These are phyloP conservation scores for Backusella tuberculispora DNA, from an alignment of 192 early-diverging fungal genomes.

Conservation along the genomic window DNA sequence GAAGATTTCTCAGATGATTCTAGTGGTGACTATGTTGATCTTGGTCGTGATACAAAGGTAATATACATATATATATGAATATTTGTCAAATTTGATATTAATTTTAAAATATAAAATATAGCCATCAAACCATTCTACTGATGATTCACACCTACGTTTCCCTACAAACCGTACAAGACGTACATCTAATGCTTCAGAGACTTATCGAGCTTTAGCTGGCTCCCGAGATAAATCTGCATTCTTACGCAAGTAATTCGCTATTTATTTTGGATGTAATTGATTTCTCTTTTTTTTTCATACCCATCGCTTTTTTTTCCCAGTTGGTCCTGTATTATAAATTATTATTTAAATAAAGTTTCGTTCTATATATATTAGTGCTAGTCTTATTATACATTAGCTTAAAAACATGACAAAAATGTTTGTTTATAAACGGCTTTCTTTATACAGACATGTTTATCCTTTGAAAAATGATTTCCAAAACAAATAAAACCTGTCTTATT, in stretches of 20 bases:
- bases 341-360: background rate
- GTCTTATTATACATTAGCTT: no score
- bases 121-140: background rate
- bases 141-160: background rate
- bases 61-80: background rate
- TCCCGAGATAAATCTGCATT: background rate
- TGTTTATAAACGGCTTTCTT: no score
- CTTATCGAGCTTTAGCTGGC: background rate
- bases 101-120: background rate
- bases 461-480: no score
- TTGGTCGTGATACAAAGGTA: constrained; percentile 11
- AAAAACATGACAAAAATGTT: no score
- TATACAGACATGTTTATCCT: no score
- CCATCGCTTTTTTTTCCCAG: background rate
- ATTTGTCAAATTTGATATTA: background rate
- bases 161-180: constrained; percentile 2
- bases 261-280: background rate
- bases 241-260: constrained; percentile 1
- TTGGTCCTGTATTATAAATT: background rate
- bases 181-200: constrained; percentile 8
- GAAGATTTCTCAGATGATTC: background rate
- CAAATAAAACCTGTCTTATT: no score
- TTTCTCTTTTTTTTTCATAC: background rate
- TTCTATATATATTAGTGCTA: background rate
- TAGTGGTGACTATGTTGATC: constrained; percentile 10